Evolutionary conservation across 1,284 basidiomycete species (phyloP).

Genomic region (Malassezia furfur): DNA sequence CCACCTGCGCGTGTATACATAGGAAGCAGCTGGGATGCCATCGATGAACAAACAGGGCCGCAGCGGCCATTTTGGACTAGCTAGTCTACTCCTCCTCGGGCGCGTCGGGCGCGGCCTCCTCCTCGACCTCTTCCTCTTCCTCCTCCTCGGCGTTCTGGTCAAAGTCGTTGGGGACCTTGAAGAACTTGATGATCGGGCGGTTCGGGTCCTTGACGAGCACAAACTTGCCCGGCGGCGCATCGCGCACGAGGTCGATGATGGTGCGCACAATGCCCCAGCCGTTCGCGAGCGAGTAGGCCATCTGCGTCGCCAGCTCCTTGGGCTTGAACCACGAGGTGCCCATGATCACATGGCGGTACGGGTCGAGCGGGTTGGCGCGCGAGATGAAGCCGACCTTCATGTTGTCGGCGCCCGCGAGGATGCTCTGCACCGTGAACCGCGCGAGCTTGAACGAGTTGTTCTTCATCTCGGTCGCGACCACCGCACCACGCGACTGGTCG

Average conservation of each 20-base stretch:
- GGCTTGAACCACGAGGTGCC: conserved; percentile 92
- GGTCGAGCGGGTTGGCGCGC: conserved; percentile 83
- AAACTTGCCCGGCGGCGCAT: conserved; percentile 36
- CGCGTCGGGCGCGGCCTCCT: conserved; percentile 51
- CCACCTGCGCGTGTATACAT: too few relatives aligned
- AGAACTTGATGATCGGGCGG: conserved; percentile 75
- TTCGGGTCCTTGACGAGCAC: conserved; percentile 48
- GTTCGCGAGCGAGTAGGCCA: conserved; percentile 88
- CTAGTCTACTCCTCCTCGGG: conserved; percentile 7
- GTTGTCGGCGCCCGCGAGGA: conserved; percentile 86
- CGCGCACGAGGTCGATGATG: conserved; percentile 39
- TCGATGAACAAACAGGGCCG: not conserved
- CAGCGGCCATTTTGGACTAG: not conserved
- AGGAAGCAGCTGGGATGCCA: too few relatives aligned
- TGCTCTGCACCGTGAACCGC: conserved; percentile 90
- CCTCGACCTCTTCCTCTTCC: conserved; percentile 54
- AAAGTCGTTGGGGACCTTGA: conserved; percentile 75
- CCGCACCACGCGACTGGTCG: conserved; percentile 90
- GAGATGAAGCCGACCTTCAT: conserved; percentile 98
- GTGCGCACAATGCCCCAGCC: conserved; percentile 88
- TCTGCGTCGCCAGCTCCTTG: conserved; percentile 82
- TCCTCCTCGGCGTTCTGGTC: conserved; percentile 53
- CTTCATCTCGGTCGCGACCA: conserved; percentile 99
- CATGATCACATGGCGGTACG: conserved; percentile 87
- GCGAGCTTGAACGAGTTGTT: conserved; percentile 98